phyloP scores from a whole-genome alignment of 768 basidiomycete species.

The Tulasnella sp. region DNA sequence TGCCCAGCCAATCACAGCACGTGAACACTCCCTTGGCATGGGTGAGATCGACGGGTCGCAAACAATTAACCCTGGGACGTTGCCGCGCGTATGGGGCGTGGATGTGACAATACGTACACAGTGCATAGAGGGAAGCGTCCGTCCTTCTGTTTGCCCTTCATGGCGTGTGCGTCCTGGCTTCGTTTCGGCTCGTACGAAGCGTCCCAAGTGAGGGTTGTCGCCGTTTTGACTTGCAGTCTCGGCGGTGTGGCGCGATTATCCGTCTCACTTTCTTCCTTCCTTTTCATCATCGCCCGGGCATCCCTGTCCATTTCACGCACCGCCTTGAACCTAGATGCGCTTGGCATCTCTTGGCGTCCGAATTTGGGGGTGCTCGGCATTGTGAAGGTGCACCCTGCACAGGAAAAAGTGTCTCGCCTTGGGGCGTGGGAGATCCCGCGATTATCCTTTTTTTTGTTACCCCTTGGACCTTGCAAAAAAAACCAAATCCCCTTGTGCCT shows the following conservation, averaged over 20 bases:
- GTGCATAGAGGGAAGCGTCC: background rate
- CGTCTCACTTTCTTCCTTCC: background rate
- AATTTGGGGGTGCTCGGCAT: background rate
- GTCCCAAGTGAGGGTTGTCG: background rate
- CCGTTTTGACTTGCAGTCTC: background rate
- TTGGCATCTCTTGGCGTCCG: background rate
- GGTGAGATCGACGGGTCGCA: background rate
- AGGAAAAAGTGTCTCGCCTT: background rate
- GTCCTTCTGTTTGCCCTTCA: background rate
- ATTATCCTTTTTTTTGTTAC: background rate
- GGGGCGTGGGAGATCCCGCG: background rate
- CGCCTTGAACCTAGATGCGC: no score
- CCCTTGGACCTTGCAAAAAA: background rate
- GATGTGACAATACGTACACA: background rate
- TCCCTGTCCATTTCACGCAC: background rate
- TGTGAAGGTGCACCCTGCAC: background rate
- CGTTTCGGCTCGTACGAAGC: background rate
- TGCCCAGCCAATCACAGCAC: background rate
- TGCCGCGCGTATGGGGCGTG: background rate
- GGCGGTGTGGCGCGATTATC: background rate
- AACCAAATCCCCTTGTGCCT: background rate
- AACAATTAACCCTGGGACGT: background rate
- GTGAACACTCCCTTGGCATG: background rate
- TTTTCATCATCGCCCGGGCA: background rate
- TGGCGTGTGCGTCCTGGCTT: background rate